Conservation (phyloP, 169 alveolate species). For the Perkinsus chesapeaki region DNA sequence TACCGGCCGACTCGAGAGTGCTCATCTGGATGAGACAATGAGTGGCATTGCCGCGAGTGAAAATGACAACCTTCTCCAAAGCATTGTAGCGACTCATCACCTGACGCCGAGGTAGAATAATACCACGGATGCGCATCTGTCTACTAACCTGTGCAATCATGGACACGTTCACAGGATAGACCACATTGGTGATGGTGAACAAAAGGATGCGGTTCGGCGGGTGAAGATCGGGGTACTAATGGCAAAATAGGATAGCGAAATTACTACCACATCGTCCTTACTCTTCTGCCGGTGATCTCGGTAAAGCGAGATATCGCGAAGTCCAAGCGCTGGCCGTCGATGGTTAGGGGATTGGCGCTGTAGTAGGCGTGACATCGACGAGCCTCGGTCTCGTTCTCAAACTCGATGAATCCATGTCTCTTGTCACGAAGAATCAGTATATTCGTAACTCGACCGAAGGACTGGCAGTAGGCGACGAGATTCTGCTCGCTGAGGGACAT, state of each 20-base stretch:
- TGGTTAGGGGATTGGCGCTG: background rate
- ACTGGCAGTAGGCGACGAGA: background rate
- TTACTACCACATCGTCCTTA: background rate
- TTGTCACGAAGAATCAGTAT: background rate
- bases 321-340: background rate
- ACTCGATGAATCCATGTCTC: background rate
- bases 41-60: background rate
- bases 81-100: background rate
- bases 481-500: slow-evolving; percentile 3
- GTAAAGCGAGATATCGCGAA: background rate
- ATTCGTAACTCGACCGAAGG: background rate
- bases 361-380: slow-evolving; percentile 1
- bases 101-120: background rate
- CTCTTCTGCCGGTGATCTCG: background rate
- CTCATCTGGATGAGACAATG: background rate
- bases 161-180: slow-evolving; percentile 37
- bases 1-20: background rate
- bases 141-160: slow-evolving; percentile 15
- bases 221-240: background rate
- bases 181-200: slow-evolving; percentile 33
- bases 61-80: background rate
- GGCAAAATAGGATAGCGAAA: background rate
- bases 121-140: background rate
- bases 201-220: slow-evolving; percentile 19
- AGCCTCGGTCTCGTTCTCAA: background rate